Evolutionary conservation across 1,139 yeast genomes (phyloP), one percentile per base, ranked within the genome.

Genomic region (Debaryomycetaceae sp.): DNA sequence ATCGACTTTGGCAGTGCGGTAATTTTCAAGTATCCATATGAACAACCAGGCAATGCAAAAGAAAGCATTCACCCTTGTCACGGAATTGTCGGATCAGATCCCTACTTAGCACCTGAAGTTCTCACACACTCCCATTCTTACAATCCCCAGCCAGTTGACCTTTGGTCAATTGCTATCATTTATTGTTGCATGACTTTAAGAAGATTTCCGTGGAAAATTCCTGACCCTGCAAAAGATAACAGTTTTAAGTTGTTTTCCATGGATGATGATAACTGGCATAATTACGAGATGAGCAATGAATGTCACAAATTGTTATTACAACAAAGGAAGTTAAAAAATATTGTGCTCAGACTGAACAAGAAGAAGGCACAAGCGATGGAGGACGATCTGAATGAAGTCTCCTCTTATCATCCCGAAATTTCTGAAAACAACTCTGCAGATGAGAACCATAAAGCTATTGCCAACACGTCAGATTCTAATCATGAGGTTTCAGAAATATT

Each of bases 1-100:
- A 94, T 92, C 54, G 99, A 92, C 63, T 92, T 92, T 64, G 99
- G 99, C 13, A 84, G 95, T 41, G 96, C 98, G 0, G 92, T 87
- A 14, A 96, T 94, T 17, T 92, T 89, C 71, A 83, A 81, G 56
- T 92, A 91, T 59, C 98, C 98, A 1, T 87, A 86, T 60, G 94
- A 89, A 53, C 71, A 70, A 47, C 59, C 61, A 43, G 70, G 70
- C 13, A 61, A 60, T 42, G 52, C 63, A n/a, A 66, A 67, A 45
- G 81, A 79, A 38, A 78, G 77, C 37, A 73, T 87, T 38, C 88
- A 88, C 34, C 76, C 79, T 51, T 91, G 96, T 37, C 91, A 85
- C 50, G 98, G 98, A 5, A 84, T 92, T 48, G 97, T 92, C 40
- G 99, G 99, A 5, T 87, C 96, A 7, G 99, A 94, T 63, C 99